Evolutionary conservation across 2,329 filamentous ascomycete species (phyloP), one percentile per base, ranked within the genome.

Genomic region (Phoma sp.): DNA sequence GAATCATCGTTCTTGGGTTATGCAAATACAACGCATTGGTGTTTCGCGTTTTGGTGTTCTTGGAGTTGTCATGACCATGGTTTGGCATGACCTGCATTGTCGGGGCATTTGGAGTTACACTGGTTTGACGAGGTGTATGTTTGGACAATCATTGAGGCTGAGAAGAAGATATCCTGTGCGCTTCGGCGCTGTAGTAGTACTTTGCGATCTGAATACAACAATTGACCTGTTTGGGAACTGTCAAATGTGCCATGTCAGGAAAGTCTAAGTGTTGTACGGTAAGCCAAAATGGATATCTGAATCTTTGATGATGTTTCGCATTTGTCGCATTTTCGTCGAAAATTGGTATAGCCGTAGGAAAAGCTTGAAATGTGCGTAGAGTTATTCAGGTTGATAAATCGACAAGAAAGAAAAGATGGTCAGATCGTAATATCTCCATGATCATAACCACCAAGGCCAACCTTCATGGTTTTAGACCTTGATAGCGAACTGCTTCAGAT

Each of bases 401-500:
- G 12, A 14, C 9, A 12, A 12, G 12, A 11, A 17, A 26, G n/a
- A 34, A n/a, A 29, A 26, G 26, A 20, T 7, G 45, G 30, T 23
- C 17, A 36, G 37, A 46, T 2, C 3, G 15, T 43, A 15, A 17
- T 34, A 34, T 42, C 25, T 36, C 25, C 15, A 12, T 48, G n/a
- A 17, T 38, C 25, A 25, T 23, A 6, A n/a, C n/a, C n/a, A n/a
- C 18, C 26, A 34, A 53, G 49, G 37, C 33, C 53, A 65, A 63
- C 33, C 61, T 63, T 34, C 53, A 25, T 30, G 50, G 20, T 46
- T 51, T 59, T 62, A 67, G 7, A 71, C 48, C 74, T 84, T 84
- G 68, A 92, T 81, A 56, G 87, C 87, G 76, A 91, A 95, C 66
- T 85, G 83, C 83, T 90, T 93, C 74, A 95, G 77, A 71, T 93